Evolutionary conservation across 352 stramenopile genomes (phyloP).

Genomic region (Globisporangium nodosum): DNA sequence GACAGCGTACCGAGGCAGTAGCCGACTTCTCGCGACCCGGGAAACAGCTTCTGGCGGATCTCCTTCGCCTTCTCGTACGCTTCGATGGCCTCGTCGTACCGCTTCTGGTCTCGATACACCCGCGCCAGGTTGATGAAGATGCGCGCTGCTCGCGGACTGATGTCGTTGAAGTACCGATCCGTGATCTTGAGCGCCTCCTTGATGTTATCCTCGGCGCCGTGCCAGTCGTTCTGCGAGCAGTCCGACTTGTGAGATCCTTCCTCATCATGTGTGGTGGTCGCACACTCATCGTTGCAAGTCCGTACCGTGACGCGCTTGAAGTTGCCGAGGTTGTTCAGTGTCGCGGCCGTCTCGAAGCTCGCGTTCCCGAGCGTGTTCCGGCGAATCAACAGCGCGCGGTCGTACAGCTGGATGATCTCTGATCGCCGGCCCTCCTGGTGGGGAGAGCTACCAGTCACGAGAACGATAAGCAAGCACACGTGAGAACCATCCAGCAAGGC

Average conservation of each 20-base stretch:
- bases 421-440: slow-evolving; percentile 24
- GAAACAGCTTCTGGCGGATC: slow-evolving; percentile 70
- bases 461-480: neutral
- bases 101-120: slow-evolving; percentile 75
- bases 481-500: too few relatives aligned
- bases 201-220: slow-evolving; percentile 60
- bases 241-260: neutral
- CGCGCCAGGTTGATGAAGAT: slow-evolving; percentile 77
- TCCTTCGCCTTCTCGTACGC: slow-evolving; percentile 64
- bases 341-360: slow-evolving; percentile 75
- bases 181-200: slow-evolving; percentile 76
- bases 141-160: slow-evolving; percentile 56
- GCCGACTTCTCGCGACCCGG: slow-evolving; percentile 66
- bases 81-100: slow-evolving; percentile 60
- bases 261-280: neutral
- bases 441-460: slow-evolving; percentile 1
- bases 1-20: slow-evolving; percentile 59
- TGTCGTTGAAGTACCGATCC: slow-evolving; percentile 71
- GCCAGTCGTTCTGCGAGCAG: slow-evolving; percentile 45
- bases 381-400: slow-evolving; percentile 60
- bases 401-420: slow-evolving; percentile 63
- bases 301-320: slow-evolving; percentile 68
- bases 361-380: slow-evolving; percentile 64
- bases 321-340: slow-evolving; percentile 81
- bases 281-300: neutral